Conservation (phyloP, 306 rosid species). For the Malus domestica region ASM211411v1 NC_041797.1:1404001-1404500, state of each 20-base stretch:
- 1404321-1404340: background rate
- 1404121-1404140: too few species aligned
- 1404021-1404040: fast-evolving
- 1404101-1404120: too few species aligned
- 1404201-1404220: background rate
- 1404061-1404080: too few species aligned
- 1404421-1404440: slow-evolving; percentile 41
- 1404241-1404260: background rate
- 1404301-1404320: background rate
- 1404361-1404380: slow-evolving; percentile 6
- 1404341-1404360: slow-evolving; percentile 8
- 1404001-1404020: too few species aligned
- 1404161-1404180: too few species aligned
- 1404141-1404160: too few species aligned
- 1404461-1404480: background rate
- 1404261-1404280: background rate
- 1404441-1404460: slow-evolving; percentile 7
- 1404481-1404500: background rate
- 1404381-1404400: slow-evolving; percentile 30
- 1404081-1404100: too few species aligned
- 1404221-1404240: background rate
- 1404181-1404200: too few species aligned
- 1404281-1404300: background rate
- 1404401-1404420: slow-evolving; percentile 70
- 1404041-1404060: too few species aligned